phyloP scores from a whole-genome alignment of 345 rosid species.

The Salix purpurea region DNA sequence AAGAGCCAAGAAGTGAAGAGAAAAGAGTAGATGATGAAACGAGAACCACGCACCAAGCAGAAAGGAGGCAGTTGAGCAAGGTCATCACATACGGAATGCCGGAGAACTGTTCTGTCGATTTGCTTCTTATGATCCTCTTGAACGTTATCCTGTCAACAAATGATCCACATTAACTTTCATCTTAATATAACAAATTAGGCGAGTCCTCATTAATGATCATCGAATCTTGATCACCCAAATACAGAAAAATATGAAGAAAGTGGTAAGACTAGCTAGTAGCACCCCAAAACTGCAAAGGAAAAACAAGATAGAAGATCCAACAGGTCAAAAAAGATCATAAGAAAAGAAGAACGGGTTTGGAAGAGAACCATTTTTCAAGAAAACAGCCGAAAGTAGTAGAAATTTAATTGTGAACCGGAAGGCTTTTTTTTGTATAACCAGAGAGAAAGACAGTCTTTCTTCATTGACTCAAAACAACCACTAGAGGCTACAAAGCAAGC shows the following conservation, averaged over 20 bases:
- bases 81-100: slow-evolving; percentile 98
- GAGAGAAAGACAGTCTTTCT: background rate
- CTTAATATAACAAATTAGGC: background rate
- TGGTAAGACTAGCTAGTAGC: background rate
- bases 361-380: background rate
- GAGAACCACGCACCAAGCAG: slow-evolving; percentile 64
- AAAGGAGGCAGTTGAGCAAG: slow-evolving; percentile 90
- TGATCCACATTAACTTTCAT: background rate
- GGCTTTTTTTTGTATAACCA: background rate
- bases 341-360: background rate
- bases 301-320: background rate
- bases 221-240: background rate
- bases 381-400: background rate
- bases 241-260: background rate
- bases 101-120: slow-evolving; percentile 84
- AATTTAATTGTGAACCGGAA: background rate
- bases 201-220: background rate
- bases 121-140: slow-evolving; percentile 61
- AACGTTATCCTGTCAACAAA: slow-evolving; percentile 65
- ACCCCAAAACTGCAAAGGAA: background rate
- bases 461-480: background rate
- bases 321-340: background rate
- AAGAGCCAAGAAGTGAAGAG: background rate
- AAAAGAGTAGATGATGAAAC: background rate
- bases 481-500: background rate